Percentiles rank a stretch among this genome's conserved stretches.
phyloP scores from a whole-genome alignment of 2,329 filamentous ascomycete genomes.

The Emericellopsis cladophorae region DNA sequence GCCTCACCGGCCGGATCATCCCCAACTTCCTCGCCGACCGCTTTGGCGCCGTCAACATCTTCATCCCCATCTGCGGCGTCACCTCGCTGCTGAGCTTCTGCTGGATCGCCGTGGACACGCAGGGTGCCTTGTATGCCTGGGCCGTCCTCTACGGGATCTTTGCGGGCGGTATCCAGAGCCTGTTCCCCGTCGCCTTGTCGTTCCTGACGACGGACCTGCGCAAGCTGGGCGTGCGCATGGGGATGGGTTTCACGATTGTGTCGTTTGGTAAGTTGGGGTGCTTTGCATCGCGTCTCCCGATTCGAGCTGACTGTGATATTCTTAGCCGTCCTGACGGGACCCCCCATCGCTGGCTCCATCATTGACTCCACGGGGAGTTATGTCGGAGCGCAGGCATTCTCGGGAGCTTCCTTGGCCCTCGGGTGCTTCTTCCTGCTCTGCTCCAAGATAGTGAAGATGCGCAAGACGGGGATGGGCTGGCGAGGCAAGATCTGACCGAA shows the following conservation, averaged over 20 bases:
- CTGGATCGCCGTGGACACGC: conserved; percentile 43
- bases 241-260: conserved; percentile 44
- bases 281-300: too few species aligned
- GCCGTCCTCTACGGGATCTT: conserved; percentile 45
- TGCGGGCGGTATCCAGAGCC: conserved; percentile 41
- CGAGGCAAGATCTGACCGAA: conserved; percentile 20
- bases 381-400: conserved; percentile 34
- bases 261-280: conserved; percentile 20
- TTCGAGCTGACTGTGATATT: too few species aligned
- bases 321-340: conserved; percentile 32
- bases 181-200: conserved; percentile 23
- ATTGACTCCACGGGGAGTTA: conserved; percentile 29
- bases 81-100: conserved; percentile 29
- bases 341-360: conserved; percentile 37
- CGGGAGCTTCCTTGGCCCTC: conserved; percentile 25
- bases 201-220: conserved; percentile 37
- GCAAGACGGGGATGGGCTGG: conserved; percentile 22
- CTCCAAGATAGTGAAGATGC: conserved; percentile 24
- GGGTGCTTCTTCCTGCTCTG: conserved; percentile 24
- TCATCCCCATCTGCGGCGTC: conserved; percentile 29
- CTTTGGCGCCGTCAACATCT: conserved; percentile 43
- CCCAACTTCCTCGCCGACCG: conserved; percentile 45
- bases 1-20: conserved; percentile 40
- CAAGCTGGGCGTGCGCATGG: conserved; percentile 41
- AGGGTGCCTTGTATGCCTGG: conserved; percentile 43